phyloP scores from a whole-genome alignment of 371 early-diverging fungal species.

The Nematocida displodere region DNA sequence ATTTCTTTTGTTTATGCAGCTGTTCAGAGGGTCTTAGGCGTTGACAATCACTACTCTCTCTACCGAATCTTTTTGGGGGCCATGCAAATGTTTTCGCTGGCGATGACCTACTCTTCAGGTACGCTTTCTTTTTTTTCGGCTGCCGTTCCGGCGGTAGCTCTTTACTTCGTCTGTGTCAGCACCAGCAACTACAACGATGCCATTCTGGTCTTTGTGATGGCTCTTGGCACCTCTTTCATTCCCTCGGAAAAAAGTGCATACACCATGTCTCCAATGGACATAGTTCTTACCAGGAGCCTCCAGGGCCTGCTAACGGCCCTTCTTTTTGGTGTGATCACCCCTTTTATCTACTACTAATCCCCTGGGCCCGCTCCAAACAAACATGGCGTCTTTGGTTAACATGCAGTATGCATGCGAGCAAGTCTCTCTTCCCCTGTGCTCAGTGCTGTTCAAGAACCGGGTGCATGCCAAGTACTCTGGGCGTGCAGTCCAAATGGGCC shows the following conservation, averaged over 20 bases:
- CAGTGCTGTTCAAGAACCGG: slow-evolving; percentile 25
- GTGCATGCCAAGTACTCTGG: slow-evolving; percentile 31
- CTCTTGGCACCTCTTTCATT: slow-evolving; percentile 2
- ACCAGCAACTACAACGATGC: slow-evolving; percentile 26
- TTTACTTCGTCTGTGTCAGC: slow-evolving; percentile 39
- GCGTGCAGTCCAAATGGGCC: background rate
- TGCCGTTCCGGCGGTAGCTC: slow-evolving; percentile 10
- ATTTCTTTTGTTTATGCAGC: slow-evolving; percentile 48
- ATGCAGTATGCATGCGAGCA: slow-evolving; percentile 28
- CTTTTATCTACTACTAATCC: background rate
- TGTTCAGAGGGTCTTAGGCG: slow-evolving; percentile 26
- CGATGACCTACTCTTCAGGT: slow-evolving; percentile 2
- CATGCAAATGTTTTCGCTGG: slow-evolving; percentile 38
- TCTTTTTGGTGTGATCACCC: slow-evolving; percentile 6
- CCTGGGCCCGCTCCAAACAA: too few species aligned
- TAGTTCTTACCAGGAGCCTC: background rate
- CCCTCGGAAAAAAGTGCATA: background rate
- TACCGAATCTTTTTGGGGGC: slow-evolving; percentile 30
- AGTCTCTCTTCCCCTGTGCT: slow-evolving; percentile 41
- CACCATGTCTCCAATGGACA: background rate
- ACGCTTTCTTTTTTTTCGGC: background rate
- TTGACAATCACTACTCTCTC: slow-evolving; percentile 12
- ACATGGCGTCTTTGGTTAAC: slow-evolving; percentile 46
- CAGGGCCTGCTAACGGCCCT: slow-evolving; percentile 15
- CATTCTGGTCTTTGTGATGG: slow-evolving; percentile 27